These are phyloP conservation scores for Erodium texanum DNA, from an alignment of 441 rosid genomes.

Conservation along the genomic window DNA sequence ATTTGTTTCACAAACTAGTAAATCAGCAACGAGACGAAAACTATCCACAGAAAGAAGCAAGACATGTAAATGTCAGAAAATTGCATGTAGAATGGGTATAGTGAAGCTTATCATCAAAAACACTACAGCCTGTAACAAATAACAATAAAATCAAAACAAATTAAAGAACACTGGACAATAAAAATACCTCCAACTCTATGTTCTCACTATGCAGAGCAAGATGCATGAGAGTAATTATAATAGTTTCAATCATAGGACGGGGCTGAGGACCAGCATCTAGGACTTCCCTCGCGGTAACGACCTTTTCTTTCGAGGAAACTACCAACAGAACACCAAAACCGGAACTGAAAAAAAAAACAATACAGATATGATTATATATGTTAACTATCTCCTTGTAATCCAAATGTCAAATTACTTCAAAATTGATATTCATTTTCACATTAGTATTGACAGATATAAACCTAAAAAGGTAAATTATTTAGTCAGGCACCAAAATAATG, in stretches of 20 bases:
- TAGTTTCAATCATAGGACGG: constrained; percentile 59
- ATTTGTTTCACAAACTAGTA: background rate
- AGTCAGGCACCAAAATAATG: constrained; percentile 7
- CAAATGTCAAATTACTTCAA: background rate
- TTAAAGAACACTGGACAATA: background rate
- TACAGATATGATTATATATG: constrained; percentile 6
- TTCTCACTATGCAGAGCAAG: constrained; percentile 84
- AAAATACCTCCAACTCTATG: constrained; percentile 77
- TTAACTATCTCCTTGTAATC: background rate
- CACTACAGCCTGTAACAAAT: constrained; percentile 1
- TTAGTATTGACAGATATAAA: background rate
- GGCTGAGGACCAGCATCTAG: constrained; percentile 78
- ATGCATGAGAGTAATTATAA: constrained; percentile 77
- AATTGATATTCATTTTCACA: background rate
- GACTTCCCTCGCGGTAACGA: constrained; percentile 68
- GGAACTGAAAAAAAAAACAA: constrained; percentile 41
- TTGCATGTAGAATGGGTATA: background rate
- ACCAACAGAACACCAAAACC: constrained; percentile 72
- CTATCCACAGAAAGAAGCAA: background rate
- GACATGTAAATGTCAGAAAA: background rate
- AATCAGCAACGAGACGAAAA: background rate
- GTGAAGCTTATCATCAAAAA: constrained; percentile 4
- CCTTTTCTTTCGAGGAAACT: constrained; percentile 53
- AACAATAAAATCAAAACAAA: constrained; percentile 4
- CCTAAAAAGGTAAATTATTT: background rate